Evolutionary conservation across 345 rosid species (phyloP), one percentile per base, ranked within the genome.

Genomic region (Salix exigua): DNA sequence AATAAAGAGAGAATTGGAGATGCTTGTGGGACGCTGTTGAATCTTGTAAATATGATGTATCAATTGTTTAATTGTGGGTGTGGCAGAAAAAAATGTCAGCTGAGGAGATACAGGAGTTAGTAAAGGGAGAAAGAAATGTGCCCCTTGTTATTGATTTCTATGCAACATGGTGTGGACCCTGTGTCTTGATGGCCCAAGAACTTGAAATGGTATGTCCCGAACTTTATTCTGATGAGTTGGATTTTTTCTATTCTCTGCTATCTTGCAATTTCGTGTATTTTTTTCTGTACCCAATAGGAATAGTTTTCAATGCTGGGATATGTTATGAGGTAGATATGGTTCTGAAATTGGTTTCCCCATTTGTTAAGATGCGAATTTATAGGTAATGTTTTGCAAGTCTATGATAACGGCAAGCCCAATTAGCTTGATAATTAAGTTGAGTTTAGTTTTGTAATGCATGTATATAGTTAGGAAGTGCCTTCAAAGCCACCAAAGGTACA

Each of bases 141-240:
- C 99, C 97, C 1, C 72, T 95, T 25, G 80, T 93, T 78, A 88
- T 95, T 55, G 97, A 95, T 84, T 93, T 95, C 88, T 90, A 93
- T 77, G 97, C 99, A 1, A 91, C 97, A 1, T 93, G 97, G 99
- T 91, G 99, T 81, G 97, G 99, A 64, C 99, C 99, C 61, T 95
- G 97, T 81, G 89, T 91, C 81, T 83, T 90, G 85, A 93, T 91
- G 97, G 97, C 96, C 25, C 99, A 91, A 78, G 94, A 90, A 85
- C 93, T 95, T 68, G 97, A 89, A 90, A 89, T 89, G 97, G 99
- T 91, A 86, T 68, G 76, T 28, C 9, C 73, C 19, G 23, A 13
- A 28, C 55, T 70, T 46, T 16, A 31, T 44, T 66, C 26, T 3
- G 17, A n/a, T 40, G 25, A 18, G 12, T 51, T 71, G 66, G 38